phyloP scores from a whole-genome alignment of 1,284 basidiomycete genomes.

The Rhodotorula sp. region DNA sequence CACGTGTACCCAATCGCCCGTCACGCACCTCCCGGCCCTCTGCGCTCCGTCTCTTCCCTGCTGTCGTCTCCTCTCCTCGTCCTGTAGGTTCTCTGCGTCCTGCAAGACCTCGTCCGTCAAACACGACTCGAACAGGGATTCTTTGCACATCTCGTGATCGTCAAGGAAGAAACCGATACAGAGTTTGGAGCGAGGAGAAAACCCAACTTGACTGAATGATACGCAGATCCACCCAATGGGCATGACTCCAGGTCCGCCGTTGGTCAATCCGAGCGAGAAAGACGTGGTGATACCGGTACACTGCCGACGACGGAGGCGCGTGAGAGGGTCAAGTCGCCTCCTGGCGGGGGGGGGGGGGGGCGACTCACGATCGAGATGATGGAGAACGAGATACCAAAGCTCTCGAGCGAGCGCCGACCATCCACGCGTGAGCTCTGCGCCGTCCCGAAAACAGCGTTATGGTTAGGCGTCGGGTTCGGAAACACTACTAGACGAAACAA shows the following conservation, averaged over 20 bases:
- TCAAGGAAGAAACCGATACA: not conserved
- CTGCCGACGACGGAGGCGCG: not conserved
- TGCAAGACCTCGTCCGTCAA: too few relatives aligned
- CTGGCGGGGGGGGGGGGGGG: too few relatives aligned
- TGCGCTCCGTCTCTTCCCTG: too few relatives aligned
- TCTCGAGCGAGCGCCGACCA: constrained; percentile 32
- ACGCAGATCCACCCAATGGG: constrained; percentile 63
- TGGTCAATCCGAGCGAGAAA: constrained; percentile 54
- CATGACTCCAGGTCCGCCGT: constrained; percentile 61
- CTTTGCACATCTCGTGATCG: not conserved
- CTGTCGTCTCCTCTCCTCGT: too few relatives aligned
- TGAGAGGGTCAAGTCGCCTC: not conserved
- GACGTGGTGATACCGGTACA: not conserved
- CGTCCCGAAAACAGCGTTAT: too few relatives aligned
- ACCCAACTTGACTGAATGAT: constrained; percentile 40
- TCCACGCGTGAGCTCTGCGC: constrained; percentile 22
- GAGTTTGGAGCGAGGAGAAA: not conserved
- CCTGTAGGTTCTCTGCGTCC: too few relatives aligned
- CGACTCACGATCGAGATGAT: constrained; percentile 59
- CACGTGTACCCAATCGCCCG: too few relatives aligned
- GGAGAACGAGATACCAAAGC: constrained; percentile 72
- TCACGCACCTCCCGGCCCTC: too few relatives aligned
- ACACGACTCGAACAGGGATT: too few relatives aligned
- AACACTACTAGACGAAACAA: not conserved
- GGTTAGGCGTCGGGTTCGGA: too few relatives aligned